Evolutionary conservation across 441 rosid genomes (phyloP).

Genomic region (Cnidoscolus chayamansa): DNA sequence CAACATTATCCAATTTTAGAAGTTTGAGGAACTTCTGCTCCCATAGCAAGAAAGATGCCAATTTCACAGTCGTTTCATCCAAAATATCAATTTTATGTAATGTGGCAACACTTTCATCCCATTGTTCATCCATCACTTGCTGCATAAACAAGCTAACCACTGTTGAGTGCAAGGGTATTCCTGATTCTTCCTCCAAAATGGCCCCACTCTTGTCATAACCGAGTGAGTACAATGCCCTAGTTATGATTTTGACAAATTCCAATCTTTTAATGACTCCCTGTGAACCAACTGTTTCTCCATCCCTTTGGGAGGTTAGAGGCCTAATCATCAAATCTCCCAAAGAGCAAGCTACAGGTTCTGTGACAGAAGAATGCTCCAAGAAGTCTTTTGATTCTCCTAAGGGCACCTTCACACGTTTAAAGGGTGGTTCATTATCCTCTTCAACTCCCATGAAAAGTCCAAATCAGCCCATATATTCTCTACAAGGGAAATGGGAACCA

Average conservation of each 20-base stretch:
- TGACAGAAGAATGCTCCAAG: constrained; percentile 41
- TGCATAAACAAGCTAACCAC: constrained; percentile 40
- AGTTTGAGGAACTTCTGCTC: constrained; percentile 66
- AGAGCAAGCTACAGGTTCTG: constrained; percentile 38
- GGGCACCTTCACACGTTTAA: constrained; percentile 57
- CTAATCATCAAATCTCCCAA: constrained; percentile 58
- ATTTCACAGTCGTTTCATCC: constrained; percentile 44
- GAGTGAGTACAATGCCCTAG: constrained; percentile 61
- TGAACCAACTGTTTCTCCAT: constrained; percentile 52
- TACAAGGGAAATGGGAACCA: constrained; percentile 13
- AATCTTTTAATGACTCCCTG: constrained; percentile 56
- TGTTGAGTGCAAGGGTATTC: constrained; percentile 51
- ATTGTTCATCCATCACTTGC: constrained; percentile 52
- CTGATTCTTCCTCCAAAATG: constrained; percentile 64
- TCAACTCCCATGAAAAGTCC: constrained; percentile 77
- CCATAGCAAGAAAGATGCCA: constrained; percentile 57
- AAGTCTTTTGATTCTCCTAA: constrained; percentile 38
- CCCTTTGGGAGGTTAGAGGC: constrained; percentile 53
- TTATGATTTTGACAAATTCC: constrained; percentile 59
- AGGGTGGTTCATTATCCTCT: constrained; percentile 71
- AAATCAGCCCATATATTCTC: constrained; percentile 67
- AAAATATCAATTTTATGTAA: constrained; percentile 40
- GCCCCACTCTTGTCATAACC: constrained; percentile 59
- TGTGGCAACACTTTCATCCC: constrained; percentile 51
- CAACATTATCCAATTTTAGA: constrained; percentile 38